A percentile compares a stretch with the other conserved stretches of the same genome.
phyloP scores from a whole-genome alignment of 805 yeast species.

The Candida wancherniae region DNA sequence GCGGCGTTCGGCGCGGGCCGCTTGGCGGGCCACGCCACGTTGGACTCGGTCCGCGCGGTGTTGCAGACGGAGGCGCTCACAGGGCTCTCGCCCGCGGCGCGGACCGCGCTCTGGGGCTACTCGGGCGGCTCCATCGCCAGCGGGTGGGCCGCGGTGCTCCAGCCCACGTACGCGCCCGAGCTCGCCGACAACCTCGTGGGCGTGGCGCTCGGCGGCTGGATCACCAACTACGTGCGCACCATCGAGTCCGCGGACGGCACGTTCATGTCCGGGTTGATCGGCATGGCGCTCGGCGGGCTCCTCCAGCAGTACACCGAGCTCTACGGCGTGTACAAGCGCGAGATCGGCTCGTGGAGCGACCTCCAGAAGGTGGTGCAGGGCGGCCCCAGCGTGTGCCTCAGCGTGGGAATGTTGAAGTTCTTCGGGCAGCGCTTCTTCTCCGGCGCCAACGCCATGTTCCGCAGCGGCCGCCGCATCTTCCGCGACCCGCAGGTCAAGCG shows the following conservation, averaged over 20 bases:
- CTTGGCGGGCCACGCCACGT: slow-evolving; percentile 27
- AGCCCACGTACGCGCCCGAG: slow-evolving; percentile 36
- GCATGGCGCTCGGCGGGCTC: slow-evolving; percentile 28
- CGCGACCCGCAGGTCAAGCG: slow-evolving; percentile 1
- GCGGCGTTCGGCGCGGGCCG: slow-evolving; percentile 30
- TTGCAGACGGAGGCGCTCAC: slow-evolving; percentile 17
- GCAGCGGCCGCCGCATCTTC: slow-evolving; percentile 5
- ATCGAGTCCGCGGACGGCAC: slow-evolving; percentile 24
- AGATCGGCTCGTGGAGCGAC: background rate
- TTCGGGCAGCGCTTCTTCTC: slow-evolving; percentile 6
- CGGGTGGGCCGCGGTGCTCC: slow-evolving; percentile 37
- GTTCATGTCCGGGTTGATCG: slow-evolving; percentile 27
- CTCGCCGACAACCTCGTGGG: slow-evolving; percentile 21
- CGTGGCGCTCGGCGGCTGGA: slow-evolving; percentile 35
- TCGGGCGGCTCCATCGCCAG: slow-evolving; percentile 37
- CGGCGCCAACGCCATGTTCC: slow-evolving; percentile 7
- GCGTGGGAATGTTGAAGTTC: slow-evolving; percentile 4
- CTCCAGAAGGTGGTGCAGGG: slow-evolving; percentile 1
- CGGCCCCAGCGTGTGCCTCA: slow-evolving; percentile 3
- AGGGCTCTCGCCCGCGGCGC: slow-evolving; percentile 18
- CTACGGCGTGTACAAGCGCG: slow-evolving; percentile 1
- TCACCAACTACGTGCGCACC: slow-evolving; percentile 29
- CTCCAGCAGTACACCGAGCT: slow-evolving; percentile 28
- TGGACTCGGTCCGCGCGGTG: slow-evolving; percentile 30
- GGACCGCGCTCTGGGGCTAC: slow-evolving; percentile 30